These are phyloP conservation scores for Thelonectria rubi DNA, from an alignment of 2,329 filamentous ascomycete genomes.

Conservation along the genomic window DNA sequence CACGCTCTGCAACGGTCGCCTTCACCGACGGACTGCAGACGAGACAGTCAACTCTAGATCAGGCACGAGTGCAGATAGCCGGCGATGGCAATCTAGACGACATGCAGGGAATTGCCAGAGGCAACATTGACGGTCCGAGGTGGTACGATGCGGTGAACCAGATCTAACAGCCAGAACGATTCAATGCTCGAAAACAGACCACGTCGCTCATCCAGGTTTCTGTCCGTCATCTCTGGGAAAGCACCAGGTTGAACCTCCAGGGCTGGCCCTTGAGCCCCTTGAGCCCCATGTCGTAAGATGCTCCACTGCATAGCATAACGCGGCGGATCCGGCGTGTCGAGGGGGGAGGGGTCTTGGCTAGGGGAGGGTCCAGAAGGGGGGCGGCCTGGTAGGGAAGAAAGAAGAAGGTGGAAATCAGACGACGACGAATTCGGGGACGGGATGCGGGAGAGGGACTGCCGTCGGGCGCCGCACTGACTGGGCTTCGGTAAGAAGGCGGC, in stretches of 20 bases:
- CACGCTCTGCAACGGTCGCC: not conserved
- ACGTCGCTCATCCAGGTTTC: slow-evolving; percentile 7
- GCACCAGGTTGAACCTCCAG: not conserved
- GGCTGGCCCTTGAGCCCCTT: not conserved
- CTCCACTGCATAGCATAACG: slow-evolving; percentile 10
- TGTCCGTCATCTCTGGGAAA: not conserved
- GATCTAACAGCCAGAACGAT: not conserved
- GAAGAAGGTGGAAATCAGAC: slow-evolving; percentile 10
- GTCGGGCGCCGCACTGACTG: slow-evolving; percentile 3
- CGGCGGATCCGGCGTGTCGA: not conserved
- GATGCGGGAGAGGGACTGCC: not conserved
- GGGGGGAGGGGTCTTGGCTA: not conserved
- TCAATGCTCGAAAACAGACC: not conserved
- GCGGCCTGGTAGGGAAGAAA: slow-evolving; percentile 6
- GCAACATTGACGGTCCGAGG: not conserved
- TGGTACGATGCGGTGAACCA: slow-evolving; percentile 13
- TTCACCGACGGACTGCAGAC: not conserved
- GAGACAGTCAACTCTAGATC: not conserved
- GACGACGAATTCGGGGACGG: slow-evolving; percentile 5
- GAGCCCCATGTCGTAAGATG: not conserved
- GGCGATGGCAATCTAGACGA: not conserved
- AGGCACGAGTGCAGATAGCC: not conserved
- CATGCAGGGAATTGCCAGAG: not conserved
- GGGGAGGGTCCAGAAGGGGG: slow-evolving; percentile 13
- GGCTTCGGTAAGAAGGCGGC: not conserved